Percentiles rank a stretch among this genome's conserved stretches.
Evolutionary conservation across 1,139 yeast species (phyloP).

Genomic region (Kluyveromyces marxianus): DNA sequence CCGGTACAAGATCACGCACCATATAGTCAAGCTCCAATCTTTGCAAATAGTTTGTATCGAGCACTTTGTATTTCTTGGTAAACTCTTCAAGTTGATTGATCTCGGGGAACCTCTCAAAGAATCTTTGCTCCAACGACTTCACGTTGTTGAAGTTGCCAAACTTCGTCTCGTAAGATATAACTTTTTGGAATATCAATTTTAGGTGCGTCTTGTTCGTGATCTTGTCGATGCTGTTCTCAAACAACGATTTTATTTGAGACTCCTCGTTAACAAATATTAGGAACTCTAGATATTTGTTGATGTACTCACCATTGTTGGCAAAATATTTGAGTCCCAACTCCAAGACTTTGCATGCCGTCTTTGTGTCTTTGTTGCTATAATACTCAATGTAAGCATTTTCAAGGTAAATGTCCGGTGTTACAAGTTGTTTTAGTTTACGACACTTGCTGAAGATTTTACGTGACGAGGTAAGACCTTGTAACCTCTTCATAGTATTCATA

Average conservation of each 20-base stretch:
- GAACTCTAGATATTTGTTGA: conserved; percentile 65
- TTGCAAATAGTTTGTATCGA: conserved; percentile 25
- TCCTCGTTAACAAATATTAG: conserved; percentile 67
- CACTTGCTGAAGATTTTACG: conserved; percentile 59
- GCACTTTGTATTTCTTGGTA: conserved; percentile 34
- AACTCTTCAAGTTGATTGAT: conserved; percentile 33
- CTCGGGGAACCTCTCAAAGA: conserved; percentile 57
- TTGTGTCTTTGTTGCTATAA: conserved; percentile 49
- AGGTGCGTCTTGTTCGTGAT: conserved; percentile 32
- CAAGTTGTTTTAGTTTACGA: conserved; percentile 38
- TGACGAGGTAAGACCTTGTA: conserved; percentile 65
- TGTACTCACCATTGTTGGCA: conserved; percentile 49
- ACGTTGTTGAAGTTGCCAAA: conserved; percentile 68
- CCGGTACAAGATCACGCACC: conserved; percentile 9
- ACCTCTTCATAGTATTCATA: conserved; percentile 54
- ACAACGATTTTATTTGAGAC: conserved; percentile 72
- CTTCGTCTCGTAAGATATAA: conserved; percentile 45
- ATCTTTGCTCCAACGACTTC: conserved; percentile 58
- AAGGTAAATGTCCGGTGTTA: conserved; percentile 70
- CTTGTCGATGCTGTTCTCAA: conserved; percentile 56
- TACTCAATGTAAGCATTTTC: conserved; percentile 82
- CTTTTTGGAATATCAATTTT: conserved; percentile 40
- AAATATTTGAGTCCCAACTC: conserved; percentile 70
- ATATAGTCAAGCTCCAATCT: conserved; percentile 24
- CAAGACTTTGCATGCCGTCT: conserved; percentile 69